Evolutionary conservation across 441 rosid species (phyloP).

Genomic region (Populus hybrid): DNA sequence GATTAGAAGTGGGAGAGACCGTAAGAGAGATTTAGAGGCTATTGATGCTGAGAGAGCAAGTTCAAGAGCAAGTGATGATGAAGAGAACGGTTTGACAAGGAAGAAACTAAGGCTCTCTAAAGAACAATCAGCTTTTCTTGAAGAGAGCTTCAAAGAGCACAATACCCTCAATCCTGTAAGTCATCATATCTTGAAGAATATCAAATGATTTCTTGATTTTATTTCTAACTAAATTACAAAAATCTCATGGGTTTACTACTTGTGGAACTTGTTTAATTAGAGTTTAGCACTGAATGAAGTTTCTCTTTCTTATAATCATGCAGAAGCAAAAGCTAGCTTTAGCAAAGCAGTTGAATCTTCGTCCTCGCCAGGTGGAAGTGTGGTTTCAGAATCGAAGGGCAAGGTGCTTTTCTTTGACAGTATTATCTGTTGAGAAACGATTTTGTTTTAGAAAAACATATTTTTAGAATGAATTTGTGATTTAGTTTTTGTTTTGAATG

Average conservation of each 20-base stretch:
- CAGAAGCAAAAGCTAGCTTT: constrained; percentile 88
- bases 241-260: background rate
- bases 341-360: constrained; percentile 88
- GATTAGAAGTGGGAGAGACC: too few relatives aligned
- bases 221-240: background rate
- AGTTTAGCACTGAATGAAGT: background rate
- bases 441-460: background rate
- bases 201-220: background rate
- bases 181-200: background rate
- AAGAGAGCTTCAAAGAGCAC: constrained; percentile 92
- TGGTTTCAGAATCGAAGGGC: constrained; percentile 98
- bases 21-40: too few relatives aligned
- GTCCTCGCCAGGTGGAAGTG: constrained; percentile 97
- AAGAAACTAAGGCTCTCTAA: constrained; percentile 92
- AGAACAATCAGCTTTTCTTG: constrained; percentile 91
- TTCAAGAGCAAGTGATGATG: constrained; percentile 80
- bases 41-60: too few relatives aligned
- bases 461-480: background rate
- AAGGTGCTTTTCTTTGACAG: constrained; percentile 38
- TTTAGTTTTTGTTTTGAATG: background rate
- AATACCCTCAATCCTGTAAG: constrained; percentile 90
- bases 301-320: background rate
- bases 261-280: background rate
- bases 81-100: constrained; percentile 71
- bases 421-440: background rate